These are phyloP conservation scores for Pseudonitzschia multistriata DNA, from an alignment of 108 stramenopile genomes.

Conservation along the genomic window DNA sequence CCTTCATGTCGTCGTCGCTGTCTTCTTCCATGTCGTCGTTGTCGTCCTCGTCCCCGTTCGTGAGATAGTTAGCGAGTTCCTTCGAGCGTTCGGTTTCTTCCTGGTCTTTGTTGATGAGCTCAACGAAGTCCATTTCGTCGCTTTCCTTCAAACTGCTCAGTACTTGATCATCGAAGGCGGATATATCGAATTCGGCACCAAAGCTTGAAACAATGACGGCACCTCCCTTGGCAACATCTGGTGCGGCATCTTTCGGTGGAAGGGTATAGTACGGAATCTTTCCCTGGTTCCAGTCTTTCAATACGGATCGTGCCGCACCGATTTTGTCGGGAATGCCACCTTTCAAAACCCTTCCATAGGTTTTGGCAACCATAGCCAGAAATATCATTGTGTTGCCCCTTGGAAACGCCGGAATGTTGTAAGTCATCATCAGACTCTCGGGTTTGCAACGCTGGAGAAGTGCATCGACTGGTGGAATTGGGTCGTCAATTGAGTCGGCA, in stretches of 20 bases:
- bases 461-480: slow-evolving; percentile 84
- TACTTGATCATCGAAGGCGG: slow-evolving; percentile 70
- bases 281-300: slow-evolving; percentile 97
- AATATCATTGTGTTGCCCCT: slow-evolving; percentile 83
- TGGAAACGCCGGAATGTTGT: slow-evolving; percentile 78
- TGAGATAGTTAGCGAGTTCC: slow-evolving; percentile 49
- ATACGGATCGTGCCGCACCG: slow-evolving; percentile 86
- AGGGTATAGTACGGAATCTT: slow-evolving; percentile 91
- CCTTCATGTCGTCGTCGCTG: slow-evolving; percentile 33
- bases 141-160: slow-evolving; percentile 72
- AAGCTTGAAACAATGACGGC: slow-evolving; percentile 70
- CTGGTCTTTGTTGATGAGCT: slow-evolving; percentile 26
- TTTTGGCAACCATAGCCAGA: slow-evolving; percentile 90
- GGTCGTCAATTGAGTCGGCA: slow-evolving; percentile 91
- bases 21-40: slow-evolving; percentile 12
- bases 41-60: slow-evolving; percentile 35
- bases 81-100: slow-evolving; percentile 20
- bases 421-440: slow-evolving; percentile 91
- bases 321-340: slow-evolving; percentile 95
- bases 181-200: slow-evolving; percentile 53
- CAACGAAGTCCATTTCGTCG: slow-evolving; percentile 90
- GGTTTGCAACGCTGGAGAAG: slow-evolving; percentile 84
- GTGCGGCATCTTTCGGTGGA: slow-evolving; percentile 60
- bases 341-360: slow-evolving; percentile 89
- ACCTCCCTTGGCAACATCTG: slow-evolving; percentile 32